phyloP scores from a whole-genome alignment of 2,329 filamentous ascomycete species.

The Tolypocladium ovalisporum region DNA sequence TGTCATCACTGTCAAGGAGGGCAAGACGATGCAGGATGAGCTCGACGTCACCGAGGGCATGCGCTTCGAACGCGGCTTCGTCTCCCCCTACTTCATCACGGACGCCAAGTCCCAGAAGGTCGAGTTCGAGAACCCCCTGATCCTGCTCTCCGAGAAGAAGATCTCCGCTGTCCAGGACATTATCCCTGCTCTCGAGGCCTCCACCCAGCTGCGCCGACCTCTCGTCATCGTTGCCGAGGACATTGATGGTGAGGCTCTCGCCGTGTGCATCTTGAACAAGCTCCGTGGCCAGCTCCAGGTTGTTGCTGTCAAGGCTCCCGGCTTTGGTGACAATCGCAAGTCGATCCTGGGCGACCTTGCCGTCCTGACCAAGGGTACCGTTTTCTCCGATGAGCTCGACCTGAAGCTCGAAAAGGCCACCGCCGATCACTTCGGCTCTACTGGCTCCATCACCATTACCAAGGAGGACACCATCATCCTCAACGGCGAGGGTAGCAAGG shows the following conservation, averaged over 20 bases:
- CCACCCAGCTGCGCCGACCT: constrained; percentile 86
- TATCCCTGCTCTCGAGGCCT: constrained; percentile 93
- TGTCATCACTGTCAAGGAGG: constrained; percentile 99
- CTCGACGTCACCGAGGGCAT: constrained; percentile 99
- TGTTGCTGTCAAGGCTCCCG: constrained; percentile 94
- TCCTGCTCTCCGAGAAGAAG: constrained; percentile 99
- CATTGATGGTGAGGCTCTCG: constrained; percentile 95
- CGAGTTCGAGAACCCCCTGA: constrained; percentile 98
- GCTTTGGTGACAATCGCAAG: constrained; percentile 99
- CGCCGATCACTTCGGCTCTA: constrained; percentile 89
- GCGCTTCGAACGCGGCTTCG: constrained; percentile 98
- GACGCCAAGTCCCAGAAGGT: constrained; percentile 98
- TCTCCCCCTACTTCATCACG: constrained; percentile 99
- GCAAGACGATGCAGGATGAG: constrained; percentile 96
- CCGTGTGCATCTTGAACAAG: constrained; percentile 99
- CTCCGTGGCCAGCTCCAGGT: constrained; percentile 98
- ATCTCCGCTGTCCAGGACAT: constrained; percentile 99
- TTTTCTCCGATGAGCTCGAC: constrained; percentile 97
- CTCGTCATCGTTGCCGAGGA: constrained; percentile 99
- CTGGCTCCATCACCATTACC: constrained; percentile 97
- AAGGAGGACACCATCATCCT: constrained; percentile 99
- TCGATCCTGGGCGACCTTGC: constrained; percentile 95
- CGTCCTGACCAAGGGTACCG: constrained; percentile 89
- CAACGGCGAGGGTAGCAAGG: constrained; percentile 94
- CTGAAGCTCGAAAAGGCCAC: constrained; percentile 99